Evolutionary conservation across 768 basidiomycete genomes (phyloP).

Genomic region (Lactifluus volemus): DNA sequence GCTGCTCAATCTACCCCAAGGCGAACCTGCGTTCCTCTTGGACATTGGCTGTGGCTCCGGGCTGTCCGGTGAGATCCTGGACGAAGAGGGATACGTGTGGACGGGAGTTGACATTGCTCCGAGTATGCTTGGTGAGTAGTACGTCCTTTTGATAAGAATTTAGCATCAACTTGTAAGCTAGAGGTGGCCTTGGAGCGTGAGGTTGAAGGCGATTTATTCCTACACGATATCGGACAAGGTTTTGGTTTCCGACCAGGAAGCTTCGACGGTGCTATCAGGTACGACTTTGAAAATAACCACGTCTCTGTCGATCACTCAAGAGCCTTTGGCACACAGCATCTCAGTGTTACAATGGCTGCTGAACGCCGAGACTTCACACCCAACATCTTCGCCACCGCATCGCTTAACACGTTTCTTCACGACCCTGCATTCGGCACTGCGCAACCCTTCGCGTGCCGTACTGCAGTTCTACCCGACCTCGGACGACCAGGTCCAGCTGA

Average conservation of each 20-base stretch:
- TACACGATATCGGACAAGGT: slow-evolving; percentile 97
- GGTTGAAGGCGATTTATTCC: slow-evolving; percentile 90
- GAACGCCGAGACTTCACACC: slow-evolving; percentile 90
- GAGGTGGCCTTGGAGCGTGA: slow-evolving; percentile 95
- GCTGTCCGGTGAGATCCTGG: slow-evolving; percentile 90
- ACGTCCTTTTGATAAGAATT: too few relatives aligned
- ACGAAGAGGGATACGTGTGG: slow-evolving; percentile 92
- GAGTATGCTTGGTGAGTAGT: slow-evolving; percentile 81
- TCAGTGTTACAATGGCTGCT: slow-evolving; percentile 99
- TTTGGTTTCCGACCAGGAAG: slow-evolving; percentile 95
- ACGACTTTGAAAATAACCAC: slow-evolving; percentile 6
- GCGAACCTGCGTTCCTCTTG: slow-evolving; percentile 74
- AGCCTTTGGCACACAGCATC: slow-evolving; percentile 46
- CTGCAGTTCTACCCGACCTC: slow-evolving; percentile 95
- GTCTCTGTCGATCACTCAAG: not conserved
- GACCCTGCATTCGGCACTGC: slow-evolving; percentile 77
- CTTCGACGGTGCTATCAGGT: slow-evolving; percentile 98
- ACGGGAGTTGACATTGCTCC: slow-evolving; percentile 91
- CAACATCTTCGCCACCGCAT: slow-evolving; percentile 82
- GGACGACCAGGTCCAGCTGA: slow-evolving; percentile 94
- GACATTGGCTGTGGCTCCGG: slow-evolving; percentile 99
- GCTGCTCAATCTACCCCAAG: slow-evolving; percentile 72
- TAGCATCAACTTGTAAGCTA: slow-evolving; percentile 24
- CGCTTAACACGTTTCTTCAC: slow-evolving; percentile 86
- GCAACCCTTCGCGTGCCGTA: slow-evolving; percentile 78